phyloP scores from a whole-genome alignment of 371 early-diverging fungal genomes.

The Entomophthora muscae region DNA sequence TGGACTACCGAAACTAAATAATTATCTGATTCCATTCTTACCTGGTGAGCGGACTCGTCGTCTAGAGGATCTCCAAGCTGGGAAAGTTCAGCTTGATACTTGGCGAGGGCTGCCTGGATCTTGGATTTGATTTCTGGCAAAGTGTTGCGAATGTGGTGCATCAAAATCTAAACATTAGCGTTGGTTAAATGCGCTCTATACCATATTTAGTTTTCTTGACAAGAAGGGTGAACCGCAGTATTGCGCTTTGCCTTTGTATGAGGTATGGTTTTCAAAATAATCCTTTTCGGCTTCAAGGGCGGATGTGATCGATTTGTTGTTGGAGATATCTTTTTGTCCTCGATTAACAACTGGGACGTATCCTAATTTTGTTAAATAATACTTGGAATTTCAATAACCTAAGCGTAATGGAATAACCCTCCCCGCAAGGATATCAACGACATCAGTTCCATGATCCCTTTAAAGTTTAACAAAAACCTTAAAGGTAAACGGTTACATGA shows the following conservation, averaged over 20 bases:
- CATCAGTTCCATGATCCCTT: constrained; percentile 97
- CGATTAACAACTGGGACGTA: constrained; percentile 86
- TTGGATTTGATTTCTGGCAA: constrained; percentile 96
- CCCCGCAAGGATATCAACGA: constrained; percentile 95
- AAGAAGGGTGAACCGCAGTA: constrained; percentile 98
- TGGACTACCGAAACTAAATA: no score
- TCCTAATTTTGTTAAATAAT: constrained; percentile 28
- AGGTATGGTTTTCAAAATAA: constrained; percentile 88
- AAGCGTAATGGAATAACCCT: constrained; percentile 87
- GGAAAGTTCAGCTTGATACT: constrained; percentile 69
- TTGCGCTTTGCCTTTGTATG: constrained; percentile 88
- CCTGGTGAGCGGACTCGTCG: constrained; percentile 30
- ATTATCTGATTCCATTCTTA: no score
- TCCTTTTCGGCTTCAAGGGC: constrained; percentile 75
- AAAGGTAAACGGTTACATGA: constrained; percentile 44
- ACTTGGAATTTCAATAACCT: constrained; percentile 23
- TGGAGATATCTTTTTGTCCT: constrained; percentile 90
- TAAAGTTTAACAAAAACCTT: constrained; percentile 6
- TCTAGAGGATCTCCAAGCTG: constrained; percentile 81
- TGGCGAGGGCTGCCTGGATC: constrained; percentile 60
- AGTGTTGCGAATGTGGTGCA: constrained; percentile 92
- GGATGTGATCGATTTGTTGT: constrained; percentile 64
- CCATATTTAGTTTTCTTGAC: constrained; percentile 85
- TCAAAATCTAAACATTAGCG: constrained; percentile 49
- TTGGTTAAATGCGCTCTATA: constrained; percentile 14